Conservation (phyloP, 2,329 filamentous ascomycete species). For the Lecanoromycetidae sp. region DNA sequence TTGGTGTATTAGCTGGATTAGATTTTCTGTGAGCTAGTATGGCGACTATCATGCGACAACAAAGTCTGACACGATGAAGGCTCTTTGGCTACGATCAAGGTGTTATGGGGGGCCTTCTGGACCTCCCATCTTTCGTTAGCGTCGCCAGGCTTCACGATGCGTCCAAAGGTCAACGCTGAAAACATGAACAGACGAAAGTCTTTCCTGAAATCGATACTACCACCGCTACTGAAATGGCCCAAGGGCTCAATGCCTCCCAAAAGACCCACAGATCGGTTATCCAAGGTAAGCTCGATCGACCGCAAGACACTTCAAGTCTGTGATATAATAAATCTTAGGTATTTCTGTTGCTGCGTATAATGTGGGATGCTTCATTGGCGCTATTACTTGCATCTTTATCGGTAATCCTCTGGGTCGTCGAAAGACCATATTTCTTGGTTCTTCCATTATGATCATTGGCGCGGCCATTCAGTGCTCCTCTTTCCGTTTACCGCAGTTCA, state of each 20-base stretch:
- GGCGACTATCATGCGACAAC: neutral
- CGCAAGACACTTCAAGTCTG: no score
- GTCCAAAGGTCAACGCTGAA: no score
- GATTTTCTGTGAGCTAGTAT: constrained; percentile 48
- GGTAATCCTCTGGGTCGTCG: constrained; percentile 20
- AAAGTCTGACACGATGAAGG: constrained; percentile 18
- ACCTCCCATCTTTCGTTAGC: constrained; percentile 53
- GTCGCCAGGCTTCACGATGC: no score
- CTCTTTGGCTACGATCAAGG: constrained; percentile 56
- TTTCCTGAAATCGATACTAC: constrained; percentile 45
- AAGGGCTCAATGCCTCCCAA: constrained; percentile 24
- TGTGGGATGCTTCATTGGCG: constrained; percentile 21
- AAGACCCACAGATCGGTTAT: constrained; percentile 38
- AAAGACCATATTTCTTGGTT: constrained; percentile 20
- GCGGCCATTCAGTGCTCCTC: constrained; percentile 19
- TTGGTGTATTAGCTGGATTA: constrained; percentile 58
- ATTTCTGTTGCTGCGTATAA: constrained; percentile 26
- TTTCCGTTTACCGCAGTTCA: constrained; percentile 18
- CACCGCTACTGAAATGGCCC: constrained; percentile 21
- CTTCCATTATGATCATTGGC: constrained; percentile 20
- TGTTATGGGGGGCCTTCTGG: constrained; percentile 64
- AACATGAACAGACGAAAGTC: constrained; percentile 23
- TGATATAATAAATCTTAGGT: no score
- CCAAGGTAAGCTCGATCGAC: constrained; percentile 28
- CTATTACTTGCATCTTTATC: constrained; percentile 20